These are phyloP conservation scores for Myochromella boudieri DNA, from an alignment of 768 basidiomycete species.

Conservation along the genomic window DNA sequence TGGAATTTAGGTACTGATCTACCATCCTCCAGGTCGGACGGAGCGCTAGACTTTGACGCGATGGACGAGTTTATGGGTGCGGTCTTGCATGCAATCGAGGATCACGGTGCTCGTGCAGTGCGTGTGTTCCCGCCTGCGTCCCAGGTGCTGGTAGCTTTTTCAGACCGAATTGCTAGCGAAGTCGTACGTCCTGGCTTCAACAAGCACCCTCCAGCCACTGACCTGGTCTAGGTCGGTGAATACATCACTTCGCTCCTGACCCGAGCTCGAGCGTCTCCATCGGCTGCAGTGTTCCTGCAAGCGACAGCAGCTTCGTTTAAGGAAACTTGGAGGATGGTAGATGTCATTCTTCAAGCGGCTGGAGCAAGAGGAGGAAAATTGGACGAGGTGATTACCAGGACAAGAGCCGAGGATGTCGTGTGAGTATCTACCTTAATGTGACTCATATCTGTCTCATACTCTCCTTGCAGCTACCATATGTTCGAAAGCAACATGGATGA, in stretches of 20 bases:
- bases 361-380: slow-evolving; percentile 24
- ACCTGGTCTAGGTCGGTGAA: slow-evolving; percentile 70
- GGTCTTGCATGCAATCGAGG: slow-evolving; percentile 60
- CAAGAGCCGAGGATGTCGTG: slow-evolving; percentile 78
- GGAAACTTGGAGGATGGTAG: slow-evolving; percentile 86
- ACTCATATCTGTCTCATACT: not conserved
- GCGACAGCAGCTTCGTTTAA: slow-evolving; percentile 89
- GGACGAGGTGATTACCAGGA: slow-evolving; percentile 16
- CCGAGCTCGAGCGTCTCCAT: slow-evolving; percentile 54
- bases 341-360: slow-evolving; percentile 64
- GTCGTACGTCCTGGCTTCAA: slow-evolving; percentile 52
- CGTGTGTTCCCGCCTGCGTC: slow-evolving; percentile 84
- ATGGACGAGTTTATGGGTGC: slow-evolving; percentile 90
- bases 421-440: slow-evolving; percentile 45
- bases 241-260: slow-evolving; percentile 79
- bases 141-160: slow-evolving; percentile 76
- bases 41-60: slow-evolving; percentile 78
- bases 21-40: slow-evolving; percentile 45
- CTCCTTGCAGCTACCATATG: slow-evolving; percentile 73
- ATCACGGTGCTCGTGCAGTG: slow-evolving; percentile 80
- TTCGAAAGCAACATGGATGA: slow-evolving; percentile 98
- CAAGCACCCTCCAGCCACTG: not conserved
- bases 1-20: not conserved
- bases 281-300: slow-evolving; percentile 70
- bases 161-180: slow-evolving; percentile 82